Evolutionary conservation across 805 yeast species (phyloP), one percentile per base, ranked within the genome.

Genomic region (Komagataella mondaviorum): DNA sequence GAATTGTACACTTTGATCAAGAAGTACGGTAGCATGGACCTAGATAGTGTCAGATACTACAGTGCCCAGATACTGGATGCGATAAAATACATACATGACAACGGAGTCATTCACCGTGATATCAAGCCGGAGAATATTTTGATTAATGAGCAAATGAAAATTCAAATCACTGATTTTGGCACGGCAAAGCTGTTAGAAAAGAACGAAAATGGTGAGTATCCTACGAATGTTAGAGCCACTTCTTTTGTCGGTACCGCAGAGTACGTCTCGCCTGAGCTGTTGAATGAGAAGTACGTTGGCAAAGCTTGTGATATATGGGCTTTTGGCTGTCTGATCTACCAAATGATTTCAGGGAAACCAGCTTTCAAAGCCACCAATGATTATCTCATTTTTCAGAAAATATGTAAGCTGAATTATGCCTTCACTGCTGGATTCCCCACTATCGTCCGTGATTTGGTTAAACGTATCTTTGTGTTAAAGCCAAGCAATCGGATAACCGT

Each of bases 231-330:
- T 1, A 73, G 80, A 58, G 89, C 93, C 0, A 82, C 77, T 56
- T 85, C 93, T 0, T 86, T 86, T 67, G 95, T 86, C 24, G 95
- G 95, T 3, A 85, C 91, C 0, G 91, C 91, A 0, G 91, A 85
- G 58, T 85, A 85, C 58, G 90, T 85, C 6, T 82, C 90, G 0
- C 95, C 95, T 0, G 95, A 86, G 59, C 67, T 86, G 44, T 68
- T 86, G 53, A 87, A 83, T 55, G 85, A 77, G 59, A 85, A 84
- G 59, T 82, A 79, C 57, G 75, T 80, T 57, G 83, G 83, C 4
- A 77, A 77, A 55, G 73, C 80, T 0, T 77, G 80, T 20, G 84
- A 78, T 59, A 64, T 78, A 16, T 78, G 84, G 84, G 82, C 84
- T 0, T 69, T 76, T 55, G 84, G 81, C 2, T 78, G 84, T 61